phyloP scores from a whole-genome alignment of 257 asterid genomes.

The Lavandula angustifolia region DNA sequence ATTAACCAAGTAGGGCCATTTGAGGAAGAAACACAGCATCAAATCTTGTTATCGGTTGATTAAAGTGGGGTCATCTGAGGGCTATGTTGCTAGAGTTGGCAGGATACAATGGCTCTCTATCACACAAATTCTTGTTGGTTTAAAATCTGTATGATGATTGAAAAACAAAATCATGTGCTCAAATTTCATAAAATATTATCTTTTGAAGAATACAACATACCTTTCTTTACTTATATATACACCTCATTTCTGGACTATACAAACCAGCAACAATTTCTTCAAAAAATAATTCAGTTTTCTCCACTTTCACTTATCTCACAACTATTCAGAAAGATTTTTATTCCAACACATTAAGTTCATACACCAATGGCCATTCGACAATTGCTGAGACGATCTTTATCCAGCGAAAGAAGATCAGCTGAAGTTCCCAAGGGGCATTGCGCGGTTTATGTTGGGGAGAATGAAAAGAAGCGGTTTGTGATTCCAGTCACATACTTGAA shows the following conservation, averaged over 20 bases:
- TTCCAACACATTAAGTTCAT: not conserved
- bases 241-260: slow-evolving; percentile 7
- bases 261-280: not conserved
- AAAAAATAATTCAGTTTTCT: not conserved
- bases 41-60: too few species aligned
- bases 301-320: slow-evolving; percentile 3
- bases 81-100: slow-evolving; percentile 14
- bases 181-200: not conserved
- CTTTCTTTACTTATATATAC: slow-evolving; percentile 1
- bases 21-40: too few species aligned
- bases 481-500: slow-evolving; percentile 20
- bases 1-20: too few species aligned
- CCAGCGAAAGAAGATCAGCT: slow-evolving; percentile 17
- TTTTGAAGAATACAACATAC: not conserved
- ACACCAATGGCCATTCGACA: slow-evolving; percentile 21
- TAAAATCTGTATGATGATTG: not conserved
- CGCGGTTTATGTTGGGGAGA: slow-evolving; percentile 37
- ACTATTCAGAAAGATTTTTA: not conserved
- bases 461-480: slow-evolving; percentile 28
- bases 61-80: slow-evolving; percentile 2
- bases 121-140: too few species aligned
- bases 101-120: not conserved
- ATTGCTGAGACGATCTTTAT: slow-evolving; percentile 23
- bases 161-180: slow-evolving; percentile 2
- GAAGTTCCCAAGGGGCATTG: slow-evolving; percentile 32